Conservation (phyloP, 306 rosid genomes). For the Purshia tridentata region DNA sequence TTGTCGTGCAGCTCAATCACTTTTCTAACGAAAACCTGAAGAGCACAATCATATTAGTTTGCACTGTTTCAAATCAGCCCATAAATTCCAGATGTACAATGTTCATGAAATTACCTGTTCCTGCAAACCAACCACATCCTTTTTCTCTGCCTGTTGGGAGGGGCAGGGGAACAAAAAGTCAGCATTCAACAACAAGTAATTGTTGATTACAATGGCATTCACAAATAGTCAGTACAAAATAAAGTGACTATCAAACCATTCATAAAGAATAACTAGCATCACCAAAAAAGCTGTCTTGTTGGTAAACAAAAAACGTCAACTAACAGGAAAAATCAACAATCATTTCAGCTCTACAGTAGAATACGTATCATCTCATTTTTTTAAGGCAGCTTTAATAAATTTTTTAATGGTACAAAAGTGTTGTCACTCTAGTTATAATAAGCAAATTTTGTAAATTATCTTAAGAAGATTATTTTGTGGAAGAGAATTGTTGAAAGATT, state of each 20-base stretch:
- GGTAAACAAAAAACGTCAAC: background rate
- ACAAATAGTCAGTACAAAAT: constrained; percentile 17
- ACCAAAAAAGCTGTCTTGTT: background rate
- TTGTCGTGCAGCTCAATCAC: constrained; percentile 61
- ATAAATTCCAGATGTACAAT: constrained; percentile 4
- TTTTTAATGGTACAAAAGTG: background rate
- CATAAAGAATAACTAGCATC: background rate
- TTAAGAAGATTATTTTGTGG: background rate
- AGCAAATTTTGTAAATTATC: background rate
- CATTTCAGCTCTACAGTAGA: background rate
- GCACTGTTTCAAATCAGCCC: background rate
- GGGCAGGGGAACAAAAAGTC: constrained; percentile 24
- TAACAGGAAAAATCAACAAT: background rate
- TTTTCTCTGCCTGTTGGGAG: constrained; percentile 71
- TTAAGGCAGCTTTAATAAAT: background rate
- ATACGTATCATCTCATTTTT: background rate
- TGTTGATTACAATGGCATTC: background rate
- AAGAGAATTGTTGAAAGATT: background rate
- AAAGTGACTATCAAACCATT: background rate
- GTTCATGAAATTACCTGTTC: constrained; percentile 42
- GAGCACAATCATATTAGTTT: constrained; percentile 35
- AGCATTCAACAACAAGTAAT: constrained; percentile 27
- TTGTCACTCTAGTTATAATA: background rate
- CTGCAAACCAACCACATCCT: constrained; percentile 62
- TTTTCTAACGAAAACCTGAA: constrained; percentile 57